A percentile compares a stretch with the other conserved stretches of the same genome.
phyloP scores from a whole-genome alignment of 2,329 filamentous ascomycete genomes.

The Calonectria pteridis region DNA sequence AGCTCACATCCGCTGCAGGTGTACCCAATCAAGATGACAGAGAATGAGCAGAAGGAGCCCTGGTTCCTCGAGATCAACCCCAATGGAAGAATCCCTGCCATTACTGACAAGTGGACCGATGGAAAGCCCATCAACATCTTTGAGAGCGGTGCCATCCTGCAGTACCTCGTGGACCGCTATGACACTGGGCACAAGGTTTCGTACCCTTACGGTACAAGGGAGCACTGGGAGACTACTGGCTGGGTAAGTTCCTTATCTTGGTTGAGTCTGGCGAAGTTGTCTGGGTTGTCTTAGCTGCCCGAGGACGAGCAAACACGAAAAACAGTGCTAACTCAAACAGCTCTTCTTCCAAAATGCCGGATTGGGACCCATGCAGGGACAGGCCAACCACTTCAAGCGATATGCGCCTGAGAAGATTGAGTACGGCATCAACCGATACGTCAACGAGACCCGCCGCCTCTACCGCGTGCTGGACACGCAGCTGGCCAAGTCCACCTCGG shows the following conservation, averaged over 20 bases:
- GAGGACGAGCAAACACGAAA: neutral
- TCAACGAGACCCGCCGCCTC: conserved; percentile 85
- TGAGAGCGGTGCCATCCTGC: conserved; percentile 85
- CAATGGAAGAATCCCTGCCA: conserved; percentile 89
- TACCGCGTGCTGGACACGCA: conserved; percentile 83
- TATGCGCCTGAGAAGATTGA: conserved; percentile 87
- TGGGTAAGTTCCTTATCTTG: conserved; percentile 66
- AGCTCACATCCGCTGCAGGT: conserved; percentile 46
- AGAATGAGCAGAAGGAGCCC: conserved; percentile 83
- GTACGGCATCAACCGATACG: conserved; percentile 86
- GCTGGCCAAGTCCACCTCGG: conserved; percentile 67
- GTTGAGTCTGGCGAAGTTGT: neutral
- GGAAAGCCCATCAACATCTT: conserved; percentile 82
- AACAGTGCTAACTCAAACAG: conserved; percentile 44
- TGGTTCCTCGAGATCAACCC: conserved; percentile 95
- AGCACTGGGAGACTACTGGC: conserved; percentile 84
- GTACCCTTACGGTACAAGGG: conserved; percentile 78
- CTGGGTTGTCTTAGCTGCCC: neutral
- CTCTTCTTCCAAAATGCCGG: conserved; percentile 83
- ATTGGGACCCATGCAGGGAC: conserved; percentile 83
- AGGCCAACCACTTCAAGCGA: conserved; percentile 86
- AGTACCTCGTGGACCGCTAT: conserved; percentile 86
- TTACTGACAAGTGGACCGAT: conserved; percentile 83
- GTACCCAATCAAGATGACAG: conserved; percentile 76
- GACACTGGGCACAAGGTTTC: conserved; percentile 86